Conservation (phyloP, 148 eudicot species). For the Rhododendron kiyosumense region DNA sequence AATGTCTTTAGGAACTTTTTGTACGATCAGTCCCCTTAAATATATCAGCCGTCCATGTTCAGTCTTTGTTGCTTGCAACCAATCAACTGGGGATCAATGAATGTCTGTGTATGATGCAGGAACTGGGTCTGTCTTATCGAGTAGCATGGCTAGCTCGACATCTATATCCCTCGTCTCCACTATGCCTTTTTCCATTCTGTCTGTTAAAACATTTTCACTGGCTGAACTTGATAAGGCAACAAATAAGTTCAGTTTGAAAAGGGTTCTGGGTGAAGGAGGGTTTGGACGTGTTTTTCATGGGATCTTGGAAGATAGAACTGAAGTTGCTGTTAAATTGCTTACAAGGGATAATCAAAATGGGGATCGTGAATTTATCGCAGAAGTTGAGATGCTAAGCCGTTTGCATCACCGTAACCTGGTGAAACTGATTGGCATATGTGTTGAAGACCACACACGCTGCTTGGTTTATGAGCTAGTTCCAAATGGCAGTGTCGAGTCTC, state of each 20-base stretch:
- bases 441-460: constrained; percentile 80
- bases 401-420: constrained; percentile 97
- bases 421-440: constrained; percentile 89
- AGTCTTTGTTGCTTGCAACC: neutral
- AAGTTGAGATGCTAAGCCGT: constrained; percentile 96
- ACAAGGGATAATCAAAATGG: constrained; percentile 79
- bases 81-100: neutral
- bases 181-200: constrained; percentile 69
- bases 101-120: constrained; percentile 43
- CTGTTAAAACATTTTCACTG: constrained; percentile 77
- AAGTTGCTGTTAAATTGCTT: constrained; percentile 92
- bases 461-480: constrained; percentile 87
- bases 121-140: constrained; percentile 56
- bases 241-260: constrained; percentile 67
- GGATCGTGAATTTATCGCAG: constrained; percentile 88
- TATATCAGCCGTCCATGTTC: neutral
- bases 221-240: constrained; percentile 84
- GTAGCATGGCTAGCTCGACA: constrained; percentile 71
- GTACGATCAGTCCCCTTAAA: neutral
- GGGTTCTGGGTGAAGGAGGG: constrained; percentile 96
- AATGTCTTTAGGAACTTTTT: neutral
- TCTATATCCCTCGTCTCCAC: constrained; percentile 66
- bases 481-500: constrained; percentile 98
- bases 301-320: constrained; percentile 64
- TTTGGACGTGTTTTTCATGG: constrained; percentile 97